Conservation (phyloP, 2,329 filamentous ascomycete species). For the Neofusicoccum sp. region DNA sequence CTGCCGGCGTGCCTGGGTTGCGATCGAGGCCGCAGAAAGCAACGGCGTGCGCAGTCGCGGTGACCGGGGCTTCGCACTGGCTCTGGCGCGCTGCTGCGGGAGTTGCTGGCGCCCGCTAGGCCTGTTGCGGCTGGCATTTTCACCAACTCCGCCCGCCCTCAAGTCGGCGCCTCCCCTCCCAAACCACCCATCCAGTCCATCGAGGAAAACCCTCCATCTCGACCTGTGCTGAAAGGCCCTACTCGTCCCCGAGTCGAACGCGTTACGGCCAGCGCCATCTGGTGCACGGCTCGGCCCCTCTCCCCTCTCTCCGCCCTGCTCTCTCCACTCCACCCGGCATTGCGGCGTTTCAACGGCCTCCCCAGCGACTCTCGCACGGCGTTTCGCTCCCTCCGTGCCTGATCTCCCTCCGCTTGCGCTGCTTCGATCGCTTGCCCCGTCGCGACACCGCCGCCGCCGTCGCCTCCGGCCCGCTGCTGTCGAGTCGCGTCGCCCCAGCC, state of each 20-base stretch:
- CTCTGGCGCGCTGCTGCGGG: background rate
- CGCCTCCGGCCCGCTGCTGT: constrained; percentile 1
- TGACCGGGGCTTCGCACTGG: constrained; percentile 3
- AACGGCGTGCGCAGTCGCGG: background rate
- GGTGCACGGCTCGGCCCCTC: constrained; percentile 41
- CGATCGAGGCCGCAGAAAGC: constrained; percentile 6
- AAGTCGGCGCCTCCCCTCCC: constrained; percentile 29
- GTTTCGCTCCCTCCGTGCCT: constrained; percentile 4
- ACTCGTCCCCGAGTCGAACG: constrained; percentile 38
- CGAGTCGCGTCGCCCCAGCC: background rate
- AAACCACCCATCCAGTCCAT: constrained; percentile 26
- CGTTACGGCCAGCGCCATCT: constrained; percentile 46
- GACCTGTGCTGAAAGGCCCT: constrained; percentile 38
- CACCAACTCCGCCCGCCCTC: constrained; percentile 24
- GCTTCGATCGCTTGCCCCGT: background rate
- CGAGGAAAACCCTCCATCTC: constrained; percentile 25
- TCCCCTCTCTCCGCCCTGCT: constrained; percentile 23
- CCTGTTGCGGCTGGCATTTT: constrained; percentile 10
- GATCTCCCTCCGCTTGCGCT: background rate
- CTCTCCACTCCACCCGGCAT: constrained; percentile 26
- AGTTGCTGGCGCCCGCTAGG: background rate
- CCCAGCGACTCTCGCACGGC: background rate
- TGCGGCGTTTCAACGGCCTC: constrained; percentile 41
- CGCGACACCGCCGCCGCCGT: background rate
- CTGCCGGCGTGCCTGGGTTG: background rate